Evolutionary conservation across 345 rosid genomes (phyloP), one percentile per base, ranked within the genome.

Genomic region (Gossypium australe): DNA sequence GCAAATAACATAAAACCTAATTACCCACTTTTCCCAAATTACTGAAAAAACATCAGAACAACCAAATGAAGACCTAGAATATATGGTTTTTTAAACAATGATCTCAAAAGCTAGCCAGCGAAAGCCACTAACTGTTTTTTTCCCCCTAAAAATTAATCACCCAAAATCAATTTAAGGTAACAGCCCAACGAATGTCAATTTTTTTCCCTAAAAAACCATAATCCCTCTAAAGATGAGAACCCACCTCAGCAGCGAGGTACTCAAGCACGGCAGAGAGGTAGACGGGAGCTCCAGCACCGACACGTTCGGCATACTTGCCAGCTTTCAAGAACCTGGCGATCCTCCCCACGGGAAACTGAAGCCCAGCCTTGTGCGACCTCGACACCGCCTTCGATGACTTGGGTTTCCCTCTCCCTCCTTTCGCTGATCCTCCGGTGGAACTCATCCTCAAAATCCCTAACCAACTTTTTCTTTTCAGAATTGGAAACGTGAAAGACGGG

Each of bases 241-340:
- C 6, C 27, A 90, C 93, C 92, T 90, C 96, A 0, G 96, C 96
- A 2, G 96, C 93, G 3, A 90, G 90, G 18, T 90, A 90, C 74
- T 90, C 96, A 7, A 90, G 96, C 20, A 90, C 92, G 24, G 96
- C 93, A 9, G 96, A 85, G 80, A 90, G 93, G 25, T 90, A 90
- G 51, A 90, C 96, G 13, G 93, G 93, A 47, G 97, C 93, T 2
- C 93, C 92, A 13, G 93, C 93, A 2, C 96, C 92, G 2, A 89
- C 96, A 2, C 96, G 92, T 75, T 91, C 96, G 2, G 93, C 92
- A 56, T 91, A 89, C 73, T 89, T 91, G 48, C 97, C 97, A 0
- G 92, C 89, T 77, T 91, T 91, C 44, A 91, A 79, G 72, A 91
- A 91, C 75, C 92, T 82, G 0, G 93, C 93, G 75, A 91, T 91